phyloP scores from a whole-genome alignment of 305 asterid species.

The Solanum chacoense region DNA sequence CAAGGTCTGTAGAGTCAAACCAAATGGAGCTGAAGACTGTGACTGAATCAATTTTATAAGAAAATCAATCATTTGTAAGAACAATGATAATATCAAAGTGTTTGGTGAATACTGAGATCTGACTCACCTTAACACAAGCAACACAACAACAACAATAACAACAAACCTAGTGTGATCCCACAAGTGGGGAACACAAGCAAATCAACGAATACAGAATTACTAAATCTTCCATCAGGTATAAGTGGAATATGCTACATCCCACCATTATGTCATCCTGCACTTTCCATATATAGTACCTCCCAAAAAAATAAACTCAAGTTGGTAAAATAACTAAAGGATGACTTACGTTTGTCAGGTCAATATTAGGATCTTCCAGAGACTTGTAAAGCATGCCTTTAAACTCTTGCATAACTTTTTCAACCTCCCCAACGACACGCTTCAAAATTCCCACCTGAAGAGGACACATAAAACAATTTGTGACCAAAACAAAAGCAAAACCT shows the following conservation, averaged over 20 bases:
- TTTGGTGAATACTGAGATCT: background rate
- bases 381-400: constrained; percentile 88
- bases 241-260: background rate
- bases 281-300: background rate
- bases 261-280: background rate
- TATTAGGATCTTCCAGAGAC: constrained; percentile 91
- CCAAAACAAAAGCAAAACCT: background rate
- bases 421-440: constrained; percentile 97
- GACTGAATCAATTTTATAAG: background rate
- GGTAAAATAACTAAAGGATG: background rate
- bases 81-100: background rate
- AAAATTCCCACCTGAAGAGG: constrained; percentile 87
- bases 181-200: background rate
- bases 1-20: background rate
- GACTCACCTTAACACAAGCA: background rate
- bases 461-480: background rate
- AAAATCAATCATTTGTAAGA: background rate
- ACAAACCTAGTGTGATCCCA: background rate
- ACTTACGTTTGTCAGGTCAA: constrained; percentile 79
- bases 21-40: background rate
- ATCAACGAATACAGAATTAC: background rate
- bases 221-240: background rate
- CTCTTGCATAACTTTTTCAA: constrained; percentile 94
- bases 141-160: background rate
- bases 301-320: background rate